Conservation (phyloP, 768 basidiomycete species). For the Pulveroboletus sp. region DNA sequence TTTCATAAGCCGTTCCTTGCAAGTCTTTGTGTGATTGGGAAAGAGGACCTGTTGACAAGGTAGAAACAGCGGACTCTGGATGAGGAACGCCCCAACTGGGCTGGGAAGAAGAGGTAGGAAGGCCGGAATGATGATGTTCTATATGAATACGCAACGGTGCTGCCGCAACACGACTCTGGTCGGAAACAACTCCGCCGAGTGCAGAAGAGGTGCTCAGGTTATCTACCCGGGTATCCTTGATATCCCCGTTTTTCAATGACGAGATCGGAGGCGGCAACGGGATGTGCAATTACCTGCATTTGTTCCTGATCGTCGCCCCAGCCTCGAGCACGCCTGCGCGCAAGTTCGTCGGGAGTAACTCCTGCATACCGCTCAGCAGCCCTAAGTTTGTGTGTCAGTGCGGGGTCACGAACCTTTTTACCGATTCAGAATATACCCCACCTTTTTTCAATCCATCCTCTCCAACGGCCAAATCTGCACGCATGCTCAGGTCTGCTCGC, state of each 20-base stretch:
- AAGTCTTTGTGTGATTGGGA: conserved; percentile 30
- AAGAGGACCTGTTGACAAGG: conserved; percentile 22
- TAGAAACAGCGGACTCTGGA: conserved; percentile 9
- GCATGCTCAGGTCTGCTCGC: neutral
- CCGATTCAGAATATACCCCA: conserved; percentile 22
- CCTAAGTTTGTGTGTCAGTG: conserved; percentile 34
- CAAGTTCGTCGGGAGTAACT: conserved; percentile 52
- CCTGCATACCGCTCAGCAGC: conserved; percentile 81
- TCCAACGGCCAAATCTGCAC: conserved; percentile 77
- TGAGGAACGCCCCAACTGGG: neutral
- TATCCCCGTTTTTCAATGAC: conserved; percentile 3
- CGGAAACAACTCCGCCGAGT: conserved; percentile 4
- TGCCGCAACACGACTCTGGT: conserved; percentile 11
- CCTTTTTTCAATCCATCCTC: conserved; percentile 88
- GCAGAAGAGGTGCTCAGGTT: neutral
- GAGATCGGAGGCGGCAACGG: neutral
- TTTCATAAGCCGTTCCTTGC: conserved; percentile 43
- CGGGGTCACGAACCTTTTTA: neutral
- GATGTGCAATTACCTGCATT: conserved; percentile 12
- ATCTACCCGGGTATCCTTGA: conserved; percentile 16
- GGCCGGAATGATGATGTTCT: conserved; percentile 30
- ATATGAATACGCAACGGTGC: conserved; percentile 43
- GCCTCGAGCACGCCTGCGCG: conserved; percentile 56
- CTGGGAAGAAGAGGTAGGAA: conserved; percentile 13
- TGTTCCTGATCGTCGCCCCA: conserved; percentile 52